Conservation (phyloP, 768 basidiomycete species). For the Leccinellum luteum region DNA sequence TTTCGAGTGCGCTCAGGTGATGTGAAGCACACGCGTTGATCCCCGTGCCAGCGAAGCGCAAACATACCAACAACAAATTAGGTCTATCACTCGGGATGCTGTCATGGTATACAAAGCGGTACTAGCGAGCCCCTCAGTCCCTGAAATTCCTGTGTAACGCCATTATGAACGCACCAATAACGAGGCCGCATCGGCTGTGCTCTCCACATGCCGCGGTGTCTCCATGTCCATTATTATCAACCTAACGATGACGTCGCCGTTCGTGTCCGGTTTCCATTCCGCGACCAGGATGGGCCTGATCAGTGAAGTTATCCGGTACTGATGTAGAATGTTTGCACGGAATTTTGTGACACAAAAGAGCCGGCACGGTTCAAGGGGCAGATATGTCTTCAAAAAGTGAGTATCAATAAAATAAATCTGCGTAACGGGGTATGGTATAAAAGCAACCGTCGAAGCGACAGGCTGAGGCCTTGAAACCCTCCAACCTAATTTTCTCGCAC, state of each 20-base stretch:
- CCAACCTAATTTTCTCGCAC: constrained; percentile 17
- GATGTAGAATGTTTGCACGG: constrained; percentile 8
- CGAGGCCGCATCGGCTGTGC: constrained; percentile 28
- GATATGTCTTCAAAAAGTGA: constrained; percentile 11
- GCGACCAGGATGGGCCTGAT: constrained; percentile 21
- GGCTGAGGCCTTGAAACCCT: neutral
- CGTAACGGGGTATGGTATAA: constrained; percentile 15
- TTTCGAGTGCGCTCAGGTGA: constrained; percentile 20
- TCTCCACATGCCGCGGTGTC: constrained; percentile 5
- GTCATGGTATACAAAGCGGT: constrained; percentile 21
- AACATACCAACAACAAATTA: constrained; percentile 10
- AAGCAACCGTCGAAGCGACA: constrained; percentile 8
- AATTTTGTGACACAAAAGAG: constrained; percentile 19
- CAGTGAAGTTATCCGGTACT: constrained; percentile 20
- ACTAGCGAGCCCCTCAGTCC: constrained; percentile 17
- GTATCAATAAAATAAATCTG: constrained; percentile 7
- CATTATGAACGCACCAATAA: constrained; percentile 11
- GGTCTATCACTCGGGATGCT: constrained; percentile 27
- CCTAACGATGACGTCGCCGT: constrained; percentile 22
- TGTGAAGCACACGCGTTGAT: constrained; percentile 22
- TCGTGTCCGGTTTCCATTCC: constrained; percentile 24
- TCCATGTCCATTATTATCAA: constrained; percentile 11
- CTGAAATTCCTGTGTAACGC: constrained; percentile 22
- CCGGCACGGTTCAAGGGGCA: constrained; percentile 6
- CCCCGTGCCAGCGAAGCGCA: constrained; percentile 24